Base-by-base conservation (phyloP, 129 eudicot genomes). In the Heracleum sosnowskyi region DNA sequence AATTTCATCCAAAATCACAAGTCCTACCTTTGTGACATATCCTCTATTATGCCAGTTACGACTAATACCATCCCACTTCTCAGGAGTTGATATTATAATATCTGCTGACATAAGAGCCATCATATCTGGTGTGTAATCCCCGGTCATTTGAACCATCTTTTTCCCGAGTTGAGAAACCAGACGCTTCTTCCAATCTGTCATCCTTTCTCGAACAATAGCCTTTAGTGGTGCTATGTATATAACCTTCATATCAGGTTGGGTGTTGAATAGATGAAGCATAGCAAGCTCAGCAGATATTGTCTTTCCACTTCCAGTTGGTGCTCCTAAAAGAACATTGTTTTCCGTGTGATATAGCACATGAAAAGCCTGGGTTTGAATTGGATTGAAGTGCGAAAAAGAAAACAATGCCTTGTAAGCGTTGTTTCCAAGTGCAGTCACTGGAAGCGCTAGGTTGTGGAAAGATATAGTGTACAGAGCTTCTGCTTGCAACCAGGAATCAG, bases 61-160 rank as follows among this genome's bases (percentile, higher is more conserved):
- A 84, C 98, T 94, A 81, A 94, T 94, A 72, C 98, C 98, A 86
- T 94, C 98, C 98, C 98, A 94, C 86, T 94, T 94, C 83, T 94
- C 98, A 84, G 98, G 98, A 84, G 98, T 94, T 10, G 98, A 94
- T 62, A 94, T 94, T 77, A 94, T 94, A 83, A 94, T 94, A 86
- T 94, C 98, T 29, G 98, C 97, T 76, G 97, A 90, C 83, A 90
- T 86, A 49, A 94, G 92, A 35, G 97, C 98, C 87, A 81, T 80
- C 86, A 94, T 69, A 83, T 94, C 98, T 44, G 98, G 98, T 31
- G 98, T 94, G 77, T 86, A 94, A 80, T 94, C 97, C 60, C 98
- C 98, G 13, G 98, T 94, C 98, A 94, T 89, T 86, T 94, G 82
- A 42, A 81, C 98, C 98, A 94, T 94, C 85, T 88, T 79, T 79